Evolutionary conservation across 352 stramenopile species (phyloP).

Genomic region (Peronospora tabacina): DNA sequence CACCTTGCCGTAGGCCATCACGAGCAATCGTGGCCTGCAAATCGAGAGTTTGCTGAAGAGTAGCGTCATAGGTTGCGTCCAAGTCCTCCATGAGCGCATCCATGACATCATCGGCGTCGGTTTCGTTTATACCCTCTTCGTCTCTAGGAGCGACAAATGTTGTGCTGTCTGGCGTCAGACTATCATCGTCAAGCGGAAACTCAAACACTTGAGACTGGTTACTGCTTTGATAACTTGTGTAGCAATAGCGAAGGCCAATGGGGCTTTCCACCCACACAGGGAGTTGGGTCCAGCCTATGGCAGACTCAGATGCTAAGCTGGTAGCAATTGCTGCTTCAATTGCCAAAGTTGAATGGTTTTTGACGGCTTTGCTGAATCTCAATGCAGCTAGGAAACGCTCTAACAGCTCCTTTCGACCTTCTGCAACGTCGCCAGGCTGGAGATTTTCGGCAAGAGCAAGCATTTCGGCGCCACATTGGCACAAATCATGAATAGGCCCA

Average conservation of each 20-base stretch:
- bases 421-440: slow-evolving; percentile 12
- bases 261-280: slow-evolving; percentile 35
- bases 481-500: slow-evolving; percentile 54
- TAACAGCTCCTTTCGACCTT: slow-evolving; percentile 12
- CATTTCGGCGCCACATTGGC: slow-evolving; percentile 47
- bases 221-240: slow-evolving; percentile 14
- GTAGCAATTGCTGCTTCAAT: slow-evolving; percentile 22
- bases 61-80: slow-evolving; percentile 40
- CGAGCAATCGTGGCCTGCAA: slow-evolving; percentile 41
- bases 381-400: slow-evolving; percentile 36
- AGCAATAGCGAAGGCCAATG: slow-evolving; percentile 39
- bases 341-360: slow-evolving; percentile 35
- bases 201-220: slow-evolving; percentile 30
- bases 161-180: slow-evolving; percentile 20
- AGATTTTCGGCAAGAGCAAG: slow-evolving; percentile 32
- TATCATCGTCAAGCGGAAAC: slow-evolving; percentile 46
- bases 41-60: slow-evolving; percentile 27
- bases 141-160: slow-evolving; percentile 31
- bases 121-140: slow-evolving; percentile 10
- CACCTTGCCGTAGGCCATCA: slow-evolving; percentile 39
- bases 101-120: slow-evolving; percentile 28
- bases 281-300: slow-evolving; percentile 31
- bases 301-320: slow-evolving; percentile 6
- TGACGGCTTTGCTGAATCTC: slow-evolving; percentile 40
- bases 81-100: slow-evolving; percentile 44